Conservation (phyloP, 2,329 filamentous ascomycete genomes). For the Aspergillus pseudotamarii region DNA sequence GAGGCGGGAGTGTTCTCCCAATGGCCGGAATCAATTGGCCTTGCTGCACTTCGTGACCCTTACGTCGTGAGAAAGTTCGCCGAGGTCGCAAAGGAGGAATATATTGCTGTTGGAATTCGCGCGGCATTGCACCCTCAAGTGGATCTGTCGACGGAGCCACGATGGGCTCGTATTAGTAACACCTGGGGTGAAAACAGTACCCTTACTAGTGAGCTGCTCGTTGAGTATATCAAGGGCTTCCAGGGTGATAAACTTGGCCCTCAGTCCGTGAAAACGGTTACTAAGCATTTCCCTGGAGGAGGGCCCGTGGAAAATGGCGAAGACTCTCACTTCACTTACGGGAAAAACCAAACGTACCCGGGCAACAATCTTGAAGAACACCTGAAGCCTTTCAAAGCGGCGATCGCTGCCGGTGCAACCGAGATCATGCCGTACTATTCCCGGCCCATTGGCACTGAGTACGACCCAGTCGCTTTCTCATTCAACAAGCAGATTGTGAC, state of each 20-base stretch:
- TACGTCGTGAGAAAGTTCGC: conserved; percentile 51
- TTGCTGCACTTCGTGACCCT: conserved; percentile 53
- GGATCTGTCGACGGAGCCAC: background rate
- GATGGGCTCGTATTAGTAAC: background rate
- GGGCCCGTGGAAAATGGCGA: background rate
- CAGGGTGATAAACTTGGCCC: background rate
- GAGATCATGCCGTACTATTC: background rate
- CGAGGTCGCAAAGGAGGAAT: conserved; percentile 54
- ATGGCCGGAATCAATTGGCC: conserved; percentile 56
- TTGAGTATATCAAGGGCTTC: background rate
- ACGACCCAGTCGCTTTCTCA: background rate
- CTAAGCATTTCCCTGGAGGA: background rate
- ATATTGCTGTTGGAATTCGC: background rate
- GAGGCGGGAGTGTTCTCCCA: conserved; percentile 50
- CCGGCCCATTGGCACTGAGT: background rate
- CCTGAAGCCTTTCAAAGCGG: background rate
- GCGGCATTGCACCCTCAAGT: background rate
- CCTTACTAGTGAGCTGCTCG: background rate
- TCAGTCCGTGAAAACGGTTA: background rate
- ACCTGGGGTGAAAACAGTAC: background rate
- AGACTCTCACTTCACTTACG: background rate
- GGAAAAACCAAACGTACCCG: background rate
- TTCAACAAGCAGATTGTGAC: background rate
- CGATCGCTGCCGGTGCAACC: background rate
- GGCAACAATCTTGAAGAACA: background rate